A percentile compares a stretch with the other conserved stretches of the same genome.
These are phyloP conservation scores for Pseudophaeomoniella oleicola DNA, from an alignment of 2,329 filamentous ascomycete genomes.

Conservation along the genomic window DNA sequence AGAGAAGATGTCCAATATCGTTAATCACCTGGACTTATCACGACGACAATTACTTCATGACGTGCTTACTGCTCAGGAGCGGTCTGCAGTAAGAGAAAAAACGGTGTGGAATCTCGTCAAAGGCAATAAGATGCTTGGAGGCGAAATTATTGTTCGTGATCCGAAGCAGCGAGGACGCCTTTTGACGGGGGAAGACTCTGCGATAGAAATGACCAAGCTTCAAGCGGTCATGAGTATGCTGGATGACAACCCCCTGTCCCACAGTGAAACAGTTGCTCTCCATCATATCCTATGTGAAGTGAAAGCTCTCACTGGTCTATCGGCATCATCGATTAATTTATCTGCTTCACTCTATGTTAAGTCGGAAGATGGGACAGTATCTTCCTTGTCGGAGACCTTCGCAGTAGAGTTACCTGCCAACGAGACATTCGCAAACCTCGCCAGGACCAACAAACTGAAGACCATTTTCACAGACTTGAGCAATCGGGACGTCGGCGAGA, in stretches of 20 bases:
- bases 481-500: slow-evolving; percentile 54
- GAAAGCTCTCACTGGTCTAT: slow-evolving; percentile 63
- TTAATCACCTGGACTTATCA: slow-evolving; percentile 69
- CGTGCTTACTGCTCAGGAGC: slow-evolving; percentile 76
- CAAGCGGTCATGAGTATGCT: slow-evolving; percentile 95
- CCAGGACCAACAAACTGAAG: slow-evolving; percentile 54
- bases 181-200: slow-evolving; percentile 81
- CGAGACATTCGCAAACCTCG: slow-evolving; percentile 52
- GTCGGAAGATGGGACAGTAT: slow-evolving; percentile 45
- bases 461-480: slow-evolving; percentile 82
- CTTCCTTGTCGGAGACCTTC: slow-evolving; percentile 69
- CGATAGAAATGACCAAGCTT: slow-evolving; percentile 76
- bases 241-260: slow-evolving; percentile 59
- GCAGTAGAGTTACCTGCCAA: slow-evolving; percentile 62
- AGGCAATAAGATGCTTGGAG: slow-evolving; percentile 86
- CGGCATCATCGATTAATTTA: slow-evolving; percentile 60
- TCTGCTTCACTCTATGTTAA: slow-evolving; percentile 67
- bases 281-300: slow-evolving; percentile 76
- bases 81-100: slow-evolving; percentile 64
- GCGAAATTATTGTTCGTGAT: slow-evolving; percentile 89
- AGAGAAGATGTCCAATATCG: slow-evolving; percentile 66
- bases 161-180: slow-evolving; percentile 70
- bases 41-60: slow-evolving; percentile 86
- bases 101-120: slow-evolving; percentile 91
- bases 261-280: slow-evolving; percentile 52